These are phyloP conservation scores for Eremothecium coryli DNA, from an alignment of 1,139 yeast species.

Conservation along the genomic window DNA sequence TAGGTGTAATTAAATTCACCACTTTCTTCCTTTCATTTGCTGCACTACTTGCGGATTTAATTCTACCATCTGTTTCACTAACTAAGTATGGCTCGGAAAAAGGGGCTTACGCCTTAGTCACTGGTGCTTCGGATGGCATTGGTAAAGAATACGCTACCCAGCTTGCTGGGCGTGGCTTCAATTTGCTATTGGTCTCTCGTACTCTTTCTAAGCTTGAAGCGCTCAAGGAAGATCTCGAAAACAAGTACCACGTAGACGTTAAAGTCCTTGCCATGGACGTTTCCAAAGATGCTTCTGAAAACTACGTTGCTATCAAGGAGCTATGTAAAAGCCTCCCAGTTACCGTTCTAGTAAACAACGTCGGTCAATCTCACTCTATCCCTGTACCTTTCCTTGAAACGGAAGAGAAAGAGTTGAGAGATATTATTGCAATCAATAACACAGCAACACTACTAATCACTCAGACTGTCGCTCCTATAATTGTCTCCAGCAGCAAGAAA, in stretches of 20 bases:
- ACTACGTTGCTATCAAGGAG: constrained; percentile 45
- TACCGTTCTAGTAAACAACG: constrained; percentile 77
- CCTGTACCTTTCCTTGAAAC: constrained; percentile 92
- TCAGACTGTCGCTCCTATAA: constrained; percentile 60
- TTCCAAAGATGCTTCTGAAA: constrained; percentile 36
- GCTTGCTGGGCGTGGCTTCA: constrained; percentile 78
- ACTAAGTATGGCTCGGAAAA: constrained; percentile 58
- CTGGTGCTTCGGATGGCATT: constrained; percentile 97
- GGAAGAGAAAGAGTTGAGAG: constrained; percentile 56
- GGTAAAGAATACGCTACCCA: constrained; percentile 88
- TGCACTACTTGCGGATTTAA: constrained; percentile 43
- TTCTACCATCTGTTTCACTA: constrained; percentile 57
- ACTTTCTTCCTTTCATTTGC: constrained; percentile 35
- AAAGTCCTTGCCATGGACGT: constrained; percentile 74
- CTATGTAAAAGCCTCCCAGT: constrained; percentile 46
- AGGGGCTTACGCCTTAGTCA: constrained; percentile 58
- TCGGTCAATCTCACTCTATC: constrained; percentile 88
- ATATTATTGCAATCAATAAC: constrained; percentile 78
- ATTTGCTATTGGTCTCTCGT: constrained; percentile 74
- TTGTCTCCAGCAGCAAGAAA: constrained; percentile 43
- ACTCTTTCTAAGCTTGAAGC: constrained; percentile 66
- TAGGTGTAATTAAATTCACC: constrained; percentile 46
- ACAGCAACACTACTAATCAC: constrained; percentile 79
- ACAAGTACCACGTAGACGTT: constrained; percentile 53
- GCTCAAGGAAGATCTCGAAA: constrained; percentile 54